Percentiles rank a stretch among this genome's conserved stretches.
These are phyloP conservation scores for Aureobasidium lini DNA, from an alignment of 2,329 filamentous ascomycete species.

Conservation along the genomic window DNA sequence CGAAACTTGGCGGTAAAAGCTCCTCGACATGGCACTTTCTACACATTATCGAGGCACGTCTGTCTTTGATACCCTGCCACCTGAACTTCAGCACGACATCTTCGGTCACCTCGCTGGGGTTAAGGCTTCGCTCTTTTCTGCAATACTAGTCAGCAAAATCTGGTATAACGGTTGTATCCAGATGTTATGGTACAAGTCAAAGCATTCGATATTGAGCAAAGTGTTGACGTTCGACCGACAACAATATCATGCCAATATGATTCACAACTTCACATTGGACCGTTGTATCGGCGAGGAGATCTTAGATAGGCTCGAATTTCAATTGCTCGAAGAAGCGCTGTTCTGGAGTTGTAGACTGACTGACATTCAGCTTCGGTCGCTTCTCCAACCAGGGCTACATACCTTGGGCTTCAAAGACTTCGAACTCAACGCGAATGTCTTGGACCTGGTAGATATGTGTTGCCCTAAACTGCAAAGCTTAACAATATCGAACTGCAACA, in stretches of 20 bases:
- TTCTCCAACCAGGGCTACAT: background rate
- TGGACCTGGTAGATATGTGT: background rate
- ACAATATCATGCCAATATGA: background rate
- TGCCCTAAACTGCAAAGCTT: background rate
- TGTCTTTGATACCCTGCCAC: background rate
- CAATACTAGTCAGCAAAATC: background rate
- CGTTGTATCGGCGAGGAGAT: background rate
- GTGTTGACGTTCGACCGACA: background rate
- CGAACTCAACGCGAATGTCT: background rate
- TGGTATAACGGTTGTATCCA: background rate
- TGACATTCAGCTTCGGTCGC: background rate
- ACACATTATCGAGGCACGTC: background rate
- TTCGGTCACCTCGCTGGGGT: background rate
- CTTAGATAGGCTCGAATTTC: background rate
- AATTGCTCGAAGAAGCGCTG: background rate
- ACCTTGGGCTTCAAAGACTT: background rate
- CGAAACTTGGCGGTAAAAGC: background rate
- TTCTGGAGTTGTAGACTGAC: background rate
- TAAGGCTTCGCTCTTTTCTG: background rate
- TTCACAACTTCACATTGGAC: background rate
- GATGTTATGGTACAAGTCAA: background rate
- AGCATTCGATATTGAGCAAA: background rate
- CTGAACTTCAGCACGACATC: background rate
- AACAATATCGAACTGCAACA: background rate
- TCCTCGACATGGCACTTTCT: background rate